Base-by-base conservation (phyloP, 768 basidiomycete genomes). In the Lactarius hengduanensis region DNA sequence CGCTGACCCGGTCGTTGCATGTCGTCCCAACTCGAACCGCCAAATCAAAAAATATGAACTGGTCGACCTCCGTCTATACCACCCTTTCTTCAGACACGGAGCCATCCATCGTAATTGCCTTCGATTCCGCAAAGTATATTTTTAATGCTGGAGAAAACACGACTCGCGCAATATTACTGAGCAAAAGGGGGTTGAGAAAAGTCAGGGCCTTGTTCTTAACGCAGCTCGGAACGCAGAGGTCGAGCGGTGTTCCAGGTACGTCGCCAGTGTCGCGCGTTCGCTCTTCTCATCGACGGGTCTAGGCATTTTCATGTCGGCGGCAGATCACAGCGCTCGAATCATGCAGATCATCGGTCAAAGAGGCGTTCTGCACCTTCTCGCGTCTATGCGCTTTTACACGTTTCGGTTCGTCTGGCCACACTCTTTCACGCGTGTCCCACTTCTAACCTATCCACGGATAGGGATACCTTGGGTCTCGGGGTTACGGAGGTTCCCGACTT, bases 131-230 rank as follows among this genome's bases (percentile, higher is more conserved):
- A 15, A 90, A 92, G 71, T 98, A 95, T 71, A 81, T 96, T 45
- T 94, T 98, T 82, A 95, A 95, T 76, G 86, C 82, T 22, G 89
- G 92, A 9, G 94, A 97, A 76, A 90, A 89, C 65, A 86, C 89
- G 1, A 87, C 86, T 53, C 80, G 96, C 41, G 78, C 89, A 0
- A 90, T 90, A 73, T 76, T 88, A 18, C 89, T 94, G 77, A 85
- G 85, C 65, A 79, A 78, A 69, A 78, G 82, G 55, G 85, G 84
- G 58, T 84, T 91, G 82, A 85, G 82, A 73, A 89, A 85, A 70
- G 80, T 90, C 5, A 82, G 81, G 43, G 88, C 81, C 1, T 65
- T 96, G 10, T 96, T 97, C 76, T 77, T 94, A 68, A 90, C 88
- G 1, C 83, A 86, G 53, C 77, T 86, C 0, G 80, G 82, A 32